phyloP scores from a whole-genome alignment of 176 grass and related monocot genomes.

The Tillandsia leiboldiana region DNA sequence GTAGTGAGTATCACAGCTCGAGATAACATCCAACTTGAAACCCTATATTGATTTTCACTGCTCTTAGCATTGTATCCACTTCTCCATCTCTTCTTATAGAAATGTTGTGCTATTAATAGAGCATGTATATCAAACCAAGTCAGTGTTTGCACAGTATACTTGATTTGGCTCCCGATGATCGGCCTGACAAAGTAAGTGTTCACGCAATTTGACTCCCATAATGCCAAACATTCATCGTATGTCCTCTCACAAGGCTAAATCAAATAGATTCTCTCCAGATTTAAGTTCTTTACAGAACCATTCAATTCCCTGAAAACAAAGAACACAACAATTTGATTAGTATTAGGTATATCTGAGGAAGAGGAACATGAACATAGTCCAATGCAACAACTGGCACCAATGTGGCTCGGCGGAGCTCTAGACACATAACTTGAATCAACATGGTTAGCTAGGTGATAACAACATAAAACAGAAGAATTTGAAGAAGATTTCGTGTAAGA shows the following conservation, averaged over 20 bases:
- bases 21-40: no score
- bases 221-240: background rate
- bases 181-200: no score
- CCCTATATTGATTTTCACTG: no score
- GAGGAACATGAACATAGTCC: background rate
- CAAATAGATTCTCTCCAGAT: background rate
- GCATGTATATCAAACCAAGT: no score
- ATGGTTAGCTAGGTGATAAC: background rate
- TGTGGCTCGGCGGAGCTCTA: background rate
- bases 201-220: no score
- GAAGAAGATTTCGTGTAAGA: background rate
- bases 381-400: background rate
- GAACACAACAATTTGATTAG: background rate
- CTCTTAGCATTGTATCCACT: no score
- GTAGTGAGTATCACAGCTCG: no score
- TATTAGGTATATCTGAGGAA: background rate
- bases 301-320: background rate
- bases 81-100: no score
- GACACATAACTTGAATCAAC: background rate
- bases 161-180: no score
- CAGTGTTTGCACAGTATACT: no score
- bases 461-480: background rate
- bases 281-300: background rate
- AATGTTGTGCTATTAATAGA: no score
- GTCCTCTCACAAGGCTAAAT: background rate